Percentiles rank a stretch among this genome's conserved stretches.
These are phyloP conservation scores for Trichoderma asperelloides DNA, from an alignment of 495 filamentous ascomycete species.

Conservation along the genomic window DNA sequence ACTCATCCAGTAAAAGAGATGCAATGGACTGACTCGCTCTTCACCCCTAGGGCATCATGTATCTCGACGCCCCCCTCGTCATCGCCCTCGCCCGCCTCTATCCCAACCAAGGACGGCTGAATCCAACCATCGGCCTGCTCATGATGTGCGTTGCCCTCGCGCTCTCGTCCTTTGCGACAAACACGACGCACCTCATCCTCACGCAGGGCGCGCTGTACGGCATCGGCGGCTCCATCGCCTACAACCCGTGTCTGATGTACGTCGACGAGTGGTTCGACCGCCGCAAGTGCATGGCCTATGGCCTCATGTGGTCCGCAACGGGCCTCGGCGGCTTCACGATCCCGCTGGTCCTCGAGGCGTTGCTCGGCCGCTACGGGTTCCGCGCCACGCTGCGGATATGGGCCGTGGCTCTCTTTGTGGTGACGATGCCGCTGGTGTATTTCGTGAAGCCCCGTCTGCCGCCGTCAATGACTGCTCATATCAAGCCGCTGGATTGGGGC, in stretches of 20 bases:
- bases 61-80: constrained; percentile 35
- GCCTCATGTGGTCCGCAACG: constrained; percentile 43
- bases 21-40: background rate
- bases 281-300: constrained; percentile 45
- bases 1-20: background rate
- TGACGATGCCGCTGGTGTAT: constrained; percentile 45
- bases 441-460: constrained; percentile 53
- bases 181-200: constrained; percentile 36
- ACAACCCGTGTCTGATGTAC: constrained; percentile 39
- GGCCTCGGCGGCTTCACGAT: constrained; percentile 30
- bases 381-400: constrained; percentile 43
- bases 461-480: constrained; percentile 21
- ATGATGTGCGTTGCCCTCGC: constrained; percentile 33
- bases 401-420: constrained; percentile 35
- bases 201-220: constrained; percentile 48
- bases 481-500: constrained; percentile 29
- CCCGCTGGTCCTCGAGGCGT: constrained; percentile 41
- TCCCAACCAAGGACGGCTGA: constrained; percentile 22
- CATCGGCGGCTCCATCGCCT: constrained; percentile 38
- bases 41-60: constrained; percentile 35
- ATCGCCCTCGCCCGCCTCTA: constrained; percentile 25
- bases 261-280: constrained; percentile 50
- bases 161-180: constrained; percentile 36
- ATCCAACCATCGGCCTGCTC: constrained; percentile 29
- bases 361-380: constrained; percentile 46